These are phyloP conservation scores for Mucor sp. DNA, from an alignment of 371 early-diverging fungal genomes.

Conservation along the genomic window DNA sequence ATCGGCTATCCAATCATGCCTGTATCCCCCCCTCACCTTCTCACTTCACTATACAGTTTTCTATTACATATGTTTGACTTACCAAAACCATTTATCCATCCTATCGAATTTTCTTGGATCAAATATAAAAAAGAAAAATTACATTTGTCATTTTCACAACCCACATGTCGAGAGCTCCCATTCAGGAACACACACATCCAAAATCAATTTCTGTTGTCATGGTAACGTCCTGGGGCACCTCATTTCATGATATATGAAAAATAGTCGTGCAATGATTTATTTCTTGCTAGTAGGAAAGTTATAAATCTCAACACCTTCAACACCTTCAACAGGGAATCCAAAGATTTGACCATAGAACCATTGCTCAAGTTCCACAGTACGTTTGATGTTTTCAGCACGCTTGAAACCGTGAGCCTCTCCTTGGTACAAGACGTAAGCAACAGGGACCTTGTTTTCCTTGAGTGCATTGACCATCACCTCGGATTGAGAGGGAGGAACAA, in stretches of 20 bases:
- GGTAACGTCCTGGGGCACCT: not conserved
- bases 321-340: conserved; percentile 45
- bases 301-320: conserved; percentile 46
- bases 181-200: not conserved
- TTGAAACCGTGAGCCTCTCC: conserved; percentile 76
- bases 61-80: not conserved
- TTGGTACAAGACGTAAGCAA: conserved; percentile 69
- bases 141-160: not conserved
- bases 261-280: not conserved
- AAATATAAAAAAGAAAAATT: not conserved
- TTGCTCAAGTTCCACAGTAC: conserved; percentile 51
- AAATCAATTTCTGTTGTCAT: not conserved
- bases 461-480: conserved; percentile 72
- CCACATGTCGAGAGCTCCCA: not conserved
- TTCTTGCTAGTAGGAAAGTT: conserved; percentile 31
- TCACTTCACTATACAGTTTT: too few species aligned
- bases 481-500: conserved; percentile 79
- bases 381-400: conserved; percentile 50
- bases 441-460: conserved; percentile 58
- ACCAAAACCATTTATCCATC: not conserved
- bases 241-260: too few species aligned
- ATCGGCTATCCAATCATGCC: not conserved
- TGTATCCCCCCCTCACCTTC: too few species aligned
- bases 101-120: not conserved
- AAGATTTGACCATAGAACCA: conserved; percentile 59